Evolutionary conservation across 2,329 filamentous ascomycete genomes (phyloP), one percentile per base, ranked within the genome.

Genomic region (Colletotrichum sp.): DNA sequence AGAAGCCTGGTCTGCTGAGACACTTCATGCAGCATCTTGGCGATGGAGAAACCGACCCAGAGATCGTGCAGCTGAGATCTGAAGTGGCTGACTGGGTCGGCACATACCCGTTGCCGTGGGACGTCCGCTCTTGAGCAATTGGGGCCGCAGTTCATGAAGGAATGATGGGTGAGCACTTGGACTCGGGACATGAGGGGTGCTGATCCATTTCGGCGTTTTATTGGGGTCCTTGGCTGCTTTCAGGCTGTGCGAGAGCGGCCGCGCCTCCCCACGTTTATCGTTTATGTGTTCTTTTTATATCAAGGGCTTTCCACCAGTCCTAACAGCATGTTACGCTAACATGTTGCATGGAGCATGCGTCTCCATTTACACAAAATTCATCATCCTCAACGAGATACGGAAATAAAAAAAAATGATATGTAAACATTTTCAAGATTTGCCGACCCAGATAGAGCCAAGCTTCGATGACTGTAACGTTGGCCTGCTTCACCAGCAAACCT

Each of bases 61-160:
- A 95, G 85, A 94, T 96, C 79, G 89, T 95, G 26, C 92, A 95
- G 85, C 86, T 96, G 79, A 90, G 92, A 79, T 91, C 92, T 78
- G 94, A 95, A 85, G 93, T 96, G n/a, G 91, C 92, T 79, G 92
- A 94, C 80, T 96, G 94, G 94, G 93, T 95, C 13, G 91, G 93
- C 68, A 95, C 93, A 2, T 95, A 95, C 81, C 90, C 92, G 4
- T 84, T 95, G 79, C 94, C 94, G 13, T 95, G 93, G 93, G 89
- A 91, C 68, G 55, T 57, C 21, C 73, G 82, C 85, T 36, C 70
- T 32, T 75, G 26, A 65, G 30, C 10, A 12, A 43, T 21, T 24
- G 13, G 26, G 12, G 16, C 30, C 24, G 28, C 10, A 65, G 21
- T 26, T 36, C 18, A n/a, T 64, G 34, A 60, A 60, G 24, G 59